These are phyloP conservation scores for Yarrowia sp. DNA, from an alignment of 805 yeast genomes.

Conservation along the genomic window DNA sequence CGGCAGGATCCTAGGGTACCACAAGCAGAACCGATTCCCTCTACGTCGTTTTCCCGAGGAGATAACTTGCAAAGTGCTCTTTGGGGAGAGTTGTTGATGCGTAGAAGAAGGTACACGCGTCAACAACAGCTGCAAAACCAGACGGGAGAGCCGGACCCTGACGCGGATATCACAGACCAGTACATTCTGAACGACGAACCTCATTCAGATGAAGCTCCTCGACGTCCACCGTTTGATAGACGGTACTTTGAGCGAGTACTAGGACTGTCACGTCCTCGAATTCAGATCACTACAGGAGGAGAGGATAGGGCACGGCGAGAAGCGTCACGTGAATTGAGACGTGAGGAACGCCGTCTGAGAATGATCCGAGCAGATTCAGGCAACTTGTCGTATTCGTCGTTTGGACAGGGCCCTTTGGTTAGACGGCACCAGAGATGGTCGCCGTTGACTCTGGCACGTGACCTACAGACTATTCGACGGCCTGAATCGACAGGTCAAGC, in stretches of 20 bases:
- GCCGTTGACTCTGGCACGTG: conserved; percentile 8
- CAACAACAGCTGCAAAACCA: neutral
- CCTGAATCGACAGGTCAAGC: neutral
- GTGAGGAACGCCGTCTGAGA: conserved; percentile 6
- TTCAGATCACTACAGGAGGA: neutral
- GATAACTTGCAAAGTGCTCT: neutral
- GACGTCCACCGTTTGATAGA: conserved; percentile 13
- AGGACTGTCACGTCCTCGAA: conserved; percentile 7
- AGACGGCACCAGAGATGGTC: conserved; percentile 18
- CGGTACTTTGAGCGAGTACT: conserved; percentile 19
- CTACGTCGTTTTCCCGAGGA: neutral
- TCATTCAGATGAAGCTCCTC: conserved; percentile 6
- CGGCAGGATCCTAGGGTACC: conserved; percentile 6
- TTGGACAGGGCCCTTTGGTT: conserved; percentile 1
- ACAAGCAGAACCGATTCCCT: neutral
- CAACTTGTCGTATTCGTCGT: neutral
- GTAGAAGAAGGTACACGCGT: neutral
- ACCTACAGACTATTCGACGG: neutral
- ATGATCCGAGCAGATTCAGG: conserved; percentile 14
- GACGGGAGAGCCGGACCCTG: neutral
- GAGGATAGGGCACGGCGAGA: conserved; percentile 6
- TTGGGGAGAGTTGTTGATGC: conserved; percentile 5
- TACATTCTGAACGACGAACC: neutral
- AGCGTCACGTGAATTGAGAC: conserved; percentile 11
- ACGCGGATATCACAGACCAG: neutral